phyloP scores from a whole-genome alignment of 163 green algal species.

The Trebouxia gelatinosa region DNA sequence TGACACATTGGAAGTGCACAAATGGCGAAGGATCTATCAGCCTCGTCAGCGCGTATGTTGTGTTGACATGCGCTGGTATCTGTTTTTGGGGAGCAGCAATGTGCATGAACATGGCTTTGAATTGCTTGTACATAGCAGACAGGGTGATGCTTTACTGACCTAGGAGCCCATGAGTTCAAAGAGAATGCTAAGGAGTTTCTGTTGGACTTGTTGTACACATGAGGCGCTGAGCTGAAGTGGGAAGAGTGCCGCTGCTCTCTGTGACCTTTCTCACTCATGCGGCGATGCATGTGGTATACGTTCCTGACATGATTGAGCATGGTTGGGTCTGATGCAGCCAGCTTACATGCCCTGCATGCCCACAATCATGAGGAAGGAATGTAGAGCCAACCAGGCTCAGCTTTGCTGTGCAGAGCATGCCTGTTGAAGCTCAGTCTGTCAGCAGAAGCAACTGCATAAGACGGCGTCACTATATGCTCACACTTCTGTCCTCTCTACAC shows the following conservation, averaged over 20 bases:
- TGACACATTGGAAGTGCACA: too few species aligned
- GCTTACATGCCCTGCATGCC: constrained; percentile 11
- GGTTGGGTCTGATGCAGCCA: constrained; percentile 5
- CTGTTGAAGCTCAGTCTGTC: constrained; percentile 9
- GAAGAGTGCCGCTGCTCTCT: background rate
- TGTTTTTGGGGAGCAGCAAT: background rate
- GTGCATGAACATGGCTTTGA: background rate
- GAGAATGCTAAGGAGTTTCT: constrained; percentile 7
- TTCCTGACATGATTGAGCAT: constrained; percentile 19
- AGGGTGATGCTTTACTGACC: background rate
- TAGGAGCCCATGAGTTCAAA: constrained; percentile 3
- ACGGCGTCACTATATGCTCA: background rate
- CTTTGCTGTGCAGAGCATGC: background rate
- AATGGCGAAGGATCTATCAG: background rate
- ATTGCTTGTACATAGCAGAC: background rate
- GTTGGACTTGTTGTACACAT: background rate
- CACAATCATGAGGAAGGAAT: background rate
- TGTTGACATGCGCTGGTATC: background rate
- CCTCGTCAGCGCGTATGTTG: background rate
- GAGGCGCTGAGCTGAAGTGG: constrained; percentile 1
- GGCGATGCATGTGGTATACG: constrained; percentile 28
- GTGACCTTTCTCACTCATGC: constrained; percentile 1
- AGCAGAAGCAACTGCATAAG: background rate
- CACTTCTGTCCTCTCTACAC: background rate
- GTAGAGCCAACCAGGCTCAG: background rate